Evolutionary conservation across 2,329 filamentous ascomycete species (phyloP), one percentile per base, ranked within the genome.

Genomic region (Fusarium sp.): DNA sequence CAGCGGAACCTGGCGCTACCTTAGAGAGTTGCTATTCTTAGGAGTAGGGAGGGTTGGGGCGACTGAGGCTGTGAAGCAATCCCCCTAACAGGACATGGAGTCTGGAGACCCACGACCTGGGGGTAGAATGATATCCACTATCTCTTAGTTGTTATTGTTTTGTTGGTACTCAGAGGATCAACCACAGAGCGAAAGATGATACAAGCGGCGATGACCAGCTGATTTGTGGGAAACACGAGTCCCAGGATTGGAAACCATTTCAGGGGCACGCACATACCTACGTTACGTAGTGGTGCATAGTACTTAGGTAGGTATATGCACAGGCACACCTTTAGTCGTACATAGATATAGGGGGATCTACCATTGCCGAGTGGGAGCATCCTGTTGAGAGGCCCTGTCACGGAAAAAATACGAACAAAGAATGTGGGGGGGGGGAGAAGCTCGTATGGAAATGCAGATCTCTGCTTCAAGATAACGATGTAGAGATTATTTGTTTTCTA

Each of bases 41-140:
- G 67, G 55, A 51, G 21, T 7, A 4, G 4, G 21, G 49, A 41
- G 45, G 53, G 61, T 58, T 58, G 57, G 46, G 61, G 57, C 54
- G 61, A 69, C 58, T 69, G 67, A 68, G 67, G 67, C 67, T 69
- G 67, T 69, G 67, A 62, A 66, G n/a, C 45, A 37, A 27, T n/a
- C 29, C 27, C 45, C n/a, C 17, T 19, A 19, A 19, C 17, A 41
- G 19, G 31, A 49, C 35, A 41, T 14, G 17, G 45, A 57, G 19
- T 27, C 33, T 31, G 53, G 43, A 47, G 60, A 63, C 62, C 62
- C 49, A 61, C 55, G 62, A 63, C 47, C 58, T 68, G 42, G 61
- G 57, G 66, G 55, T 55, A 65, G 21, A 7, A 50, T 58, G 51
- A 64, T 61, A 39, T 39, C 49, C 49, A 52, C 35, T 36, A 43